These are phyloP conservation scores for Diaporthe vaccinii DNA, from an alignment of 2,329 filamentous ascomycete species.

Conservation along the genomic window DNA sequence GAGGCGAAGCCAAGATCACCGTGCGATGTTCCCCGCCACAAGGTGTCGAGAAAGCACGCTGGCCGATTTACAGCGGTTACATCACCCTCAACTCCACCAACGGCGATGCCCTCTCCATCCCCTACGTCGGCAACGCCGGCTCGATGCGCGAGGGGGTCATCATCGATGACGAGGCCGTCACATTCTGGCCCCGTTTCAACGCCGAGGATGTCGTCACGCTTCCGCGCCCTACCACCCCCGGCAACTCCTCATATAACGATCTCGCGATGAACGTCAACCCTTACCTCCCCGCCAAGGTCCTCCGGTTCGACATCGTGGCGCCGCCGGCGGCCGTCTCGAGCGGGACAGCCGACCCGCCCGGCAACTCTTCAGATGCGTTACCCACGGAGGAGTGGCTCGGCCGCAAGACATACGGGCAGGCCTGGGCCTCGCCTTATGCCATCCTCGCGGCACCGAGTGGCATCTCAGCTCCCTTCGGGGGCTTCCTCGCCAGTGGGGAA, in stretches of 20 bases:
- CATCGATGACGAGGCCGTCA: not conserved
- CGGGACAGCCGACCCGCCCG: not conserved
- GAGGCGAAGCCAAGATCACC: not conserved
- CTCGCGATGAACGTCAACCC: not conserved
- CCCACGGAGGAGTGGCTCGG: slow-evolving; percentile 2
- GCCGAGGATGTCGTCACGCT: not conserved
- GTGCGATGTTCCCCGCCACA: not conserved
- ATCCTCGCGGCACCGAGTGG: not conserved
- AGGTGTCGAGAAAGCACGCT: not conserved
- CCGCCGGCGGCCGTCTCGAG: not conserved
- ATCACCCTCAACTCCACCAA: slow-evolving; percentile 6
- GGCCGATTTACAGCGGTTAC: slow-evolving; percentile 9
- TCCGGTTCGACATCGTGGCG: not conserved
- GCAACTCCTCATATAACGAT: not conserved
- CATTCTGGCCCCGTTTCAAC: not conserved
- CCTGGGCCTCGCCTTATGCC: not conserved
- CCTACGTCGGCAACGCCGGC: slow-evolving; percentile 8
- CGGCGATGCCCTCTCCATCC: not conserved
- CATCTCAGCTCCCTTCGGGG: not conserved
- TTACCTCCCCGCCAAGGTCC: not conserved
- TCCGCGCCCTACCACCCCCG: not conserved
- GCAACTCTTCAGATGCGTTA: not conserved
- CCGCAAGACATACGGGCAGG: slow-evolving; percentile 6
- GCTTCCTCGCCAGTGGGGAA: slow-evolving; percentile 6
- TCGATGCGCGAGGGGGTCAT: not conserved